Evolutionary conservation across 2,329 filamentous ascomycete genomes (phyloP).

Genomic region (Trichoderma sp.): DNA sequence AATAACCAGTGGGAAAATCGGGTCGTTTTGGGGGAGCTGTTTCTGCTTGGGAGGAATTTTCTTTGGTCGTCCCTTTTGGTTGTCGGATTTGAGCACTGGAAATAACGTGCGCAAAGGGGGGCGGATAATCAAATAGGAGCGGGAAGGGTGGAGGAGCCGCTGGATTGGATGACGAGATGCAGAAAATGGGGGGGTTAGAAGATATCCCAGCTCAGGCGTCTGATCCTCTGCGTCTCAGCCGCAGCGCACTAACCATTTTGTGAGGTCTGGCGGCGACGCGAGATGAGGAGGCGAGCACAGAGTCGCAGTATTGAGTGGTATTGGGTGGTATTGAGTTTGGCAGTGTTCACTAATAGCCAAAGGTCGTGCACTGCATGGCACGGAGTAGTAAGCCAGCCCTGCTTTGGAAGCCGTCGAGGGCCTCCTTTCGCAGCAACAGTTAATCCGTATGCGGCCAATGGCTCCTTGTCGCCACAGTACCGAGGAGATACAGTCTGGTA

Average conservation of each 20-base stretch:
- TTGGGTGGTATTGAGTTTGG: too few relatives aligned
- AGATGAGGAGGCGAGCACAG: neutral
- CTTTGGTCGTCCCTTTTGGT: conserved; percentile 2
- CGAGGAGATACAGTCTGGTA: neutral
- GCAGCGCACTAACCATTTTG: conserved; percentile 11
- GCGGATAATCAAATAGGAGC: conserved; percentile 5
- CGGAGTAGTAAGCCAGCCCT: too few relatives aligned
- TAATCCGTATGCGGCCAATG: neutral
- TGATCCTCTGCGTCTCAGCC: conserved; percentile 3
- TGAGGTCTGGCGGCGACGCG: neutral
- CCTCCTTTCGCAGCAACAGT: neutral
- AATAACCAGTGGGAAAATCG: conserved; percentile 10
- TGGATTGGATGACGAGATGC: conserved; percentile 1
- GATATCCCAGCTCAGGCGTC: neutral
- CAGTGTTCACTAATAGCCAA: too few relatives aligned
- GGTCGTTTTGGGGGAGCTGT: neutral
- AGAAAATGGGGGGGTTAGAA: neutral
- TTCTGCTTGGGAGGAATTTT: neutral
- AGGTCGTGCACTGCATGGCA: too few relatives aligned
- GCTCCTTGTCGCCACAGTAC: neutral
- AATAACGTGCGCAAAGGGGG: conserved; percentile 20
- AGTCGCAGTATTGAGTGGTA: too few relatives aligned
- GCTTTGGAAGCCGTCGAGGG: neutral
- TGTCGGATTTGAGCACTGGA: conserved; percentile 29
- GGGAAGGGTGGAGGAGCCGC: conserved; percentile 8